Evolutionary conservation across 75 land plant genomes (phyloP), one percentile per base, ranked within the genome.

Genomic region (Picea sitchensis): DNA sequence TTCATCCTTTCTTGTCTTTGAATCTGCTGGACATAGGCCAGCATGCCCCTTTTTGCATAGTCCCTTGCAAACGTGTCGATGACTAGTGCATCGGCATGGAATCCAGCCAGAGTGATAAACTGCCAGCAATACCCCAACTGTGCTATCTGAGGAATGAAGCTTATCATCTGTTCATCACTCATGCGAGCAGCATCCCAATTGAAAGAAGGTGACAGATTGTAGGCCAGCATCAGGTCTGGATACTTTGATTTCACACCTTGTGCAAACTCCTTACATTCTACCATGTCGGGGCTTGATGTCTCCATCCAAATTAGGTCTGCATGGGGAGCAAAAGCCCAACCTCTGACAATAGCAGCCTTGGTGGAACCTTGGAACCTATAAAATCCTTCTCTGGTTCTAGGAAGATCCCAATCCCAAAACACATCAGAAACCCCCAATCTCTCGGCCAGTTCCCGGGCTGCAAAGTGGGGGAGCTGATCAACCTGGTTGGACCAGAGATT

Each of bases 161-260:
- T 90, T 79, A 56, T 78, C 93, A 93, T 90, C 84, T 95, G 84
- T 34, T 80, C 86, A 67, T 93, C 96, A 23, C 59, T 88, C 96
- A 93, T 90, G 7, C 92, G 88, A 5, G 98, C 88, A 36, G 92
- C 94, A 78, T 95, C 96, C 98, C 98, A 95, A 83, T 95, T 95
- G 92, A 95, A 93, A 17, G 94, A 95, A 13, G 93, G 91, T 0
- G 93, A 91, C 0, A 91, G 80, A 62, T 91, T 91, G 80, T 91
- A 91, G 14, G 98, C 98, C 76, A 95, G 80, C 96, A 92, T 92
- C 5, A 60, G 65, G 76, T 95, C 90, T 2, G 95, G 98, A 12
- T 80, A 81, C 81, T 34, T 73, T 0, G 90, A 75, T 65, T 80
- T 83, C 68, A 95, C 85, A 30, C 98, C 93, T 30, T 79, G 32